Evolutionary conservation across 2,329 filamentous ascomycete species (phyloP), one percentile per base, ranked within the genome.

Genomic region (Orbilia oligospora): DNA sequence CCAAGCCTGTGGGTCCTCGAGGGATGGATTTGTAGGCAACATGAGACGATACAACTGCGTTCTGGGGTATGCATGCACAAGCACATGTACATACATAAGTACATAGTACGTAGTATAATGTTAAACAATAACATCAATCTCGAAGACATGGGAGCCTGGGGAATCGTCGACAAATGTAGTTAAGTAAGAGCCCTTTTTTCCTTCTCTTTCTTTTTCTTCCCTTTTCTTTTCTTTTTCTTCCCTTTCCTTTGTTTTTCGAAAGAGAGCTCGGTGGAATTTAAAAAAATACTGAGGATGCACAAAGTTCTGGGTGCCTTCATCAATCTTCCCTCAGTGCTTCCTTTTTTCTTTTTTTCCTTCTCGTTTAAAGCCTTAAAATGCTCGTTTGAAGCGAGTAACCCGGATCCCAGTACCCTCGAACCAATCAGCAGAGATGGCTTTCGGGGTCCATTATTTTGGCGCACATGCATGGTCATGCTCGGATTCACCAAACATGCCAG

Each of bases 341-440:
- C 41, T 71, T 71, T 71, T 71, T 56, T 67, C 66, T 61, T 49
- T 58, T 44, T 41, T n/a, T n/a, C 41, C 48, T 44, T 14, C 66
- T 76, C 67, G 58, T 77, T 53, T 71, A 71, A 67, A 71, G 66
- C 65, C 65, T 64, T 76, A 65, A 70, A 63, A 70, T 70, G 56
- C 56, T 65, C 49, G 61, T 67, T 63, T 71, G 58, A 77, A 77
- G 67, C 72, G 72, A 77, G 66, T 20, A 63, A 27, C 55, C 66
- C 33, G 33, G 63, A 51, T 36, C 38, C 53, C 66, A 8, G 46
- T 16, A 30, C 44, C 48, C 38, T 64, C 48, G 46, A 61, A 49
- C 72, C 72, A 76, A 76, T 76, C 24, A 69, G 56, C 20, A 14
- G 38, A 46, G 38, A 65, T 20, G 24, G 2, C 55, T 53, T 30